A percentile compares a stretch with the other conserved stretches of the same genome.
These are phyloP conservation scores for Suhomyces choctaworum DNA, from an alignment of 1,139 yeast genomes.

Conservation along the genomic window DNA sequence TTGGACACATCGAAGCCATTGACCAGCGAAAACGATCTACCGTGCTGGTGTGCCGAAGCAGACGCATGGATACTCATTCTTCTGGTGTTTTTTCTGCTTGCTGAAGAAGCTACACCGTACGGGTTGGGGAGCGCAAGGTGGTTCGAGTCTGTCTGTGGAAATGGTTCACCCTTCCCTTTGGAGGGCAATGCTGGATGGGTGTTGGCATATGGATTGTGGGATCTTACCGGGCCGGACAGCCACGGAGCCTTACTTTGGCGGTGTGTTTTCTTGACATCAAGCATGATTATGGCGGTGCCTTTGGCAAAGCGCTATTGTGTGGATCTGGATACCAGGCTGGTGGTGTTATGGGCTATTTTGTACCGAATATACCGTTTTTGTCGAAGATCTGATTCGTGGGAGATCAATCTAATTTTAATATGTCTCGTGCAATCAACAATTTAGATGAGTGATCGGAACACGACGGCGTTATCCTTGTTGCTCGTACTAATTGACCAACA, in stretches of 20 bases:
- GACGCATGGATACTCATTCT: slow-evolving; percentile 47
- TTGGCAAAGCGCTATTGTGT: too few species aligned
- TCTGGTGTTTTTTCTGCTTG: slow-evolving; percentile 31
- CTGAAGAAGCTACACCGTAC: slow-evolving; percentile 16
- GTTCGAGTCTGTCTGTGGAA: background rate
- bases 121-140: slow-evolving; percentile 17
- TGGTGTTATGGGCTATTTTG: too few species aligned
- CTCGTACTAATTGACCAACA: too few species aligned
- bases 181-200: slow-evolving; percentile 20
- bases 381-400: too few species aligned
- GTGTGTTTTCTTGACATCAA: slow-evolving; percentile 37
- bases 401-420: too few species aligned
- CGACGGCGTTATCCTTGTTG: too few species aligned
- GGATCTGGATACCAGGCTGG: too few species aligned
- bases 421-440: too few species aligned
- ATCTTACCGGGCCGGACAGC: slow-evolving; percentile 27
- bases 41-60: slow-evolving; percentile 39
- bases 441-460: too few species aligned
- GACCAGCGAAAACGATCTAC: slow-evolving; percentile 27
- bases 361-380: too few species aligned
- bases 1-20: slow-evolving; percentile 27
- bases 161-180: background rate
- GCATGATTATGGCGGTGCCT: too few species aligned
- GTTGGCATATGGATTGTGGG: slow-evolving; percentile 39
- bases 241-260: slow-evolving; percentile 51